These are phyloP conservation scores for Clarireedia homoeocarpa DNA, from an alignment of 2,329 filamentous ascomycete species.

Conservation along the genomic window DNA sequence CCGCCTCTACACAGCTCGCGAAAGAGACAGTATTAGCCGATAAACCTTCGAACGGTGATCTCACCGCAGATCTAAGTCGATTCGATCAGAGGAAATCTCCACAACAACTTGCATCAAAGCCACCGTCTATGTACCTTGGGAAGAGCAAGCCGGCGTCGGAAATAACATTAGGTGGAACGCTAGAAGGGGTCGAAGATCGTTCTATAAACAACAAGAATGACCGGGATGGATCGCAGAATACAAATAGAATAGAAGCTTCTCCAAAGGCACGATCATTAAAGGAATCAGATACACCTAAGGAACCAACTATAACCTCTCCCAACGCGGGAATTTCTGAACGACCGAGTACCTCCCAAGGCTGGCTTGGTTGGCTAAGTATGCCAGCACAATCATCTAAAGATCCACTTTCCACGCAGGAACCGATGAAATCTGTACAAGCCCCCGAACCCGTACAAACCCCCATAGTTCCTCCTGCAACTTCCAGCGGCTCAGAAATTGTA, in stretches of 20 bases:
- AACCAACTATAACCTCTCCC: slow-evolving; percentile 1
- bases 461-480: not conserved
- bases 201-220: slow-evolving; percentile 7
- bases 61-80: slow-evolving; percentile 22
- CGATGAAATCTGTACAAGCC: not conserved
- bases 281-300: not conserved
- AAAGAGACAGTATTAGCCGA: slow-evolving; percentile 52
- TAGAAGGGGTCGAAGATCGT: slow-evolving; percentile 2
- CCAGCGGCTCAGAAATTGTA: slow-evolving; percentile 2
- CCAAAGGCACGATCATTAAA: not conserved
- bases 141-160: slow-evolving; percentile 30
- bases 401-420: not conserved
- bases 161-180: slow-evolving; percentile 23
- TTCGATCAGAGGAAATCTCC: slow-evolving; percentile 23
- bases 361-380: slow-evolving; percentile 46
- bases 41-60: slow-evolving; percentile 22
- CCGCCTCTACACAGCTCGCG: slow-evolving; percentile 51
- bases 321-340: slow-evolving; percentile 5
- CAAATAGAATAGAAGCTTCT: not conserved
- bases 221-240: not conserved
- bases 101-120: slow-evolving; percentile 15
- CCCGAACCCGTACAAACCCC: not conserved
- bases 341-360: slow-evolving; percentile 36
- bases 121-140: slow-evolving; percentile 28
- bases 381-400: slow-evolving; percentile 18